These are phyloP conservation scores for Ceratobasidium sp. DNA, from an alignment of 1,284 basidiomycete species.

Conservation along the genomic window DNA sequence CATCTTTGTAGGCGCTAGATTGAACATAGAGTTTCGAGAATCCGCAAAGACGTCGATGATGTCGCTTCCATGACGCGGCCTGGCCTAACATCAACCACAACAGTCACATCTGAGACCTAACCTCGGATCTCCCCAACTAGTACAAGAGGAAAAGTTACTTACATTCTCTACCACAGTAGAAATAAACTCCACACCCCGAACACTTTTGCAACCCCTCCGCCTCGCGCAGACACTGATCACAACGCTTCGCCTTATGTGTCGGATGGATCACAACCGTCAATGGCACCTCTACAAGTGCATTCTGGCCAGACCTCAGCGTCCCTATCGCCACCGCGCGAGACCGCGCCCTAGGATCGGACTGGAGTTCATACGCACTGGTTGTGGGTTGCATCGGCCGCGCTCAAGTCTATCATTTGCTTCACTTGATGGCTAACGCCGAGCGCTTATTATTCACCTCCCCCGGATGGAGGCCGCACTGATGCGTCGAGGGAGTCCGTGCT, in stretches of 20 bases:
- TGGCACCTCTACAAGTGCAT: constrained; percentile 63
- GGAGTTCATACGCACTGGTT: constrained; percentile 24
- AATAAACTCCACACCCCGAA: constrained; percentile 74
- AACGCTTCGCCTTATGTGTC: constrained; percentile 70
- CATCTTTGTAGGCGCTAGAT: constrained; percentile 63
- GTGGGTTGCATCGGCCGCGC: constrained; percentile 29
- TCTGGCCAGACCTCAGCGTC: constrained; percentile 61
- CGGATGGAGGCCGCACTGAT: background rate
- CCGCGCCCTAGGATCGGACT: constrained; percentile 62
- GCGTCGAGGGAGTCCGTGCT: constrained; percentile 18
- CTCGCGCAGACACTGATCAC: constrained; percentile 70
- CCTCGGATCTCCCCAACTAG: background rate
- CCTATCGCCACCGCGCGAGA: constrained; percentile 64
- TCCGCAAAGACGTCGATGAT: constrained; percentile 77
- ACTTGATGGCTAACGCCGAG: constrained; percentile 34
- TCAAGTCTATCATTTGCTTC: constrained; percentile 14
- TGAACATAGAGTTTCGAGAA: constrained; percentile 62
- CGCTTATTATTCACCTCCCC: constrained; percentile 11
- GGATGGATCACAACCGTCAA: constrained; percentile 67
- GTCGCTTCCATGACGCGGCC: constrained; percentile 69
- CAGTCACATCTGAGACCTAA: background rate
- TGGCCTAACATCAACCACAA: constrained; percentile 66
- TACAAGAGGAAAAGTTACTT: constrained; percentile 53
- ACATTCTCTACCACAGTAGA: constrained; percentile 77
- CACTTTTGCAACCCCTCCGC: constrained; percentile 61